phyloP scores from a whole-genome alignment of 257 asterid genomes.

The Nicotiana otophora region DNA sequence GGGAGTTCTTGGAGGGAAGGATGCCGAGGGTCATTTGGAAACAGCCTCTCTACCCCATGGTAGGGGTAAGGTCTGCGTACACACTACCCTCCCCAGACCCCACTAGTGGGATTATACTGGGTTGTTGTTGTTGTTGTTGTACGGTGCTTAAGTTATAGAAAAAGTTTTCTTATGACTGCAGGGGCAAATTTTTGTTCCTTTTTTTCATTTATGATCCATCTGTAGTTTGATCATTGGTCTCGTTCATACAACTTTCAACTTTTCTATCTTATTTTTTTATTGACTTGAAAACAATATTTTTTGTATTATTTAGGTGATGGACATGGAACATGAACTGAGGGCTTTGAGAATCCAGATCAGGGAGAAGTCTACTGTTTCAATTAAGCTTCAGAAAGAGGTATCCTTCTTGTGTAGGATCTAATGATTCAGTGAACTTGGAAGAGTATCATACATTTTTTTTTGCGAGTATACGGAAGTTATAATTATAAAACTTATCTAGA shows the following conservation, averaged over 20 bases:
- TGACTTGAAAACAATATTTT: neutral
- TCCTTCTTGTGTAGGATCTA: neutral
- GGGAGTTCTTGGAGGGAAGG: too few species aligned
- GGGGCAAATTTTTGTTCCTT: neutral
- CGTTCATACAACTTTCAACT: neutral
- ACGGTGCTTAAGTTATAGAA: neutral
- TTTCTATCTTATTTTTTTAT: neutral
- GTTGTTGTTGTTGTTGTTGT: too few species aligned
- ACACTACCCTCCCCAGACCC: too few species aligned
- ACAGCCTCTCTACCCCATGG: too few species aligned
- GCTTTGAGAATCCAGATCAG: slow-evolving; percentile 73
- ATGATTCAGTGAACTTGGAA: slow-evolving; percentile 1
- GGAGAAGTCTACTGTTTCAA: slow-evolving; percentile 67
- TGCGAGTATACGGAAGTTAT: neutral
- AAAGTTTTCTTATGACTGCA: neutral
- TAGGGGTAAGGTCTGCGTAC: too few species aligned
- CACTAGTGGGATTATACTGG: too few species aligned
- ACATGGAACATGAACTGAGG: slow-evolving; percentile 89
- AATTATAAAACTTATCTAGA: neutral
- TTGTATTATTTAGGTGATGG: slow-evolving; percentile 60
- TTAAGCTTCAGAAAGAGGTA: slow-evolving; percentile 79
- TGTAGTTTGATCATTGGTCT: too few species aligned
- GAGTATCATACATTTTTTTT: neutral
- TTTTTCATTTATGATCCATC: neutral
- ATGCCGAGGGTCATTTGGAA: too few species aligned